Conservation (phyloP, 2,329 filamentous ascomycete genomes). For the Colletotrichum brevisporum region DNA sequence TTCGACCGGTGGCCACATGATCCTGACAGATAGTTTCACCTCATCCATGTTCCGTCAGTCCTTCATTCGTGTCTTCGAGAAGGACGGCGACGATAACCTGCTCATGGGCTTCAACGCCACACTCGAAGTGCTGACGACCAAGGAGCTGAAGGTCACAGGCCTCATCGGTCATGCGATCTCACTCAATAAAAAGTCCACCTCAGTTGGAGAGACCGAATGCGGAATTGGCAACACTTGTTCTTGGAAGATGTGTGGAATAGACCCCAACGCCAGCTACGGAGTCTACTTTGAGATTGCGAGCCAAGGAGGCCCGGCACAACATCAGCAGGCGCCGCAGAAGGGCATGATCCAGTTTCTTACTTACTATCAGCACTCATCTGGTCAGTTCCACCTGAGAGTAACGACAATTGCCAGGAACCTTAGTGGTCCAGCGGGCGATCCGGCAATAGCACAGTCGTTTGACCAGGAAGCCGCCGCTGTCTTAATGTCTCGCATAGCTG, state of each 20-base stretch:
- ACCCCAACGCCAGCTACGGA: conserved; percentile 92
- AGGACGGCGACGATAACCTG: conserved; percentile 93
- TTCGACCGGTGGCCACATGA: conserved; percentile 97
- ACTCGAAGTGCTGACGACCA: conserved; percentile 95
- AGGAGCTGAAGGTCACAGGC: conserved; percentile 97
- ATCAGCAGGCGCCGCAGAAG: conserved; percentile 89
- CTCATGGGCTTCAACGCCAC: conserved; percentile 99
- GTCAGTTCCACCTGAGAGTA: conserved; percentile 95
- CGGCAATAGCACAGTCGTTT: conserved; percentile 95
- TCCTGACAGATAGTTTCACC: conserved; percentile 97
- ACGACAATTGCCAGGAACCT: conserved; percentile 93
- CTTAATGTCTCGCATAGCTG: conserved; percentile 98
- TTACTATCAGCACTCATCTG: conserved; percentile 97
- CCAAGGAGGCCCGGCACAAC: conserved; percentile 87
- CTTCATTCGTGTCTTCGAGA: conserved; percentile 96
- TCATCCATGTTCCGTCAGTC: conserved; percentile 99
- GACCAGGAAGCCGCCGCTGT: conserved; percentile 98
- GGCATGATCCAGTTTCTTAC: conserved; percentile 99
- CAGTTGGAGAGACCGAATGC: conserved; percentile 97
- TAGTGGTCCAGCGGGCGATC: conserved; percentile 93
- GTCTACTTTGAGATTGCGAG: conserved; percentile 98
- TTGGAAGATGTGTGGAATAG: conserved; percentile 99
- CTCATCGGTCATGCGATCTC: conserved; percentile 97
- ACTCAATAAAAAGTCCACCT: conserved; percentile 97
- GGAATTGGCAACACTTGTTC: conserved; percentile 98